Percentiles rank a stretch among this genome's conserved stretches.
Evolutionary conservation across 2,329 filamentous ascomycete genomes (phyloP).

Genomic region (Pseudomassariella vexata): DNA sequence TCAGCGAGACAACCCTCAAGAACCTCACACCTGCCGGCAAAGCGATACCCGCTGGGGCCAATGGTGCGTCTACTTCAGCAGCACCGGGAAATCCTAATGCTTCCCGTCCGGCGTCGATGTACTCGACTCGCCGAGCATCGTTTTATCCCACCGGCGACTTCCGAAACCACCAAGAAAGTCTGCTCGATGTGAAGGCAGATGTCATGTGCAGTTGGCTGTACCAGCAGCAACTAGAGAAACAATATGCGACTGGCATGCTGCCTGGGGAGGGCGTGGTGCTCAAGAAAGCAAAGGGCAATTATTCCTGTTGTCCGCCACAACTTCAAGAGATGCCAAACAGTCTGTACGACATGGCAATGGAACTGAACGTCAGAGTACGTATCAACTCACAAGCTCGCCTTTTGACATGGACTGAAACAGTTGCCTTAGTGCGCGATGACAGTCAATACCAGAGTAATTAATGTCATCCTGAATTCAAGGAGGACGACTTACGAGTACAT

Average conservation of each 20-base stretch:
- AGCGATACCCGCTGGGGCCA: constrained; percentile 2
- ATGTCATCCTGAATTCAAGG: constrained; percentile 44
- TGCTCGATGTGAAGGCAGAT: constrained; percentile 51
- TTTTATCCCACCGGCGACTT: constrained; percentile 32
- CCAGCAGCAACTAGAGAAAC: constrained; percentile 51
- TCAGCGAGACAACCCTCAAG: constrained; percentile 11
- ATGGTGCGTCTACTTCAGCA: constrained; percentile 8
- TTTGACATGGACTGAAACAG: neutral
- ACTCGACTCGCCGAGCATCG: constrained; percentile 17
- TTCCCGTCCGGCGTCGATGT: constrained; percentile 16
- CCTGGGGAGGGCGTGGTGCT: constrained; percentile 33
- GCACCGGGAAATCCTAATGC: constrained; percentile 12
- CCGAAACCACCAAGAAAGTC: constrained; percentile 36
- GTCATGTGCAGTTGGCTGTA: constrained; percentile 61
- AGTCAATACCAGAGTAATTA: constrained; percentile 58
- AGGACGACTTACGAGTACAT: constrained; percentile 47
- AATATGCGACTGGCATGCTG: constrained; percentile 29
- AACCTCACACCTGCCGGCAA: constrained; percentile 8
- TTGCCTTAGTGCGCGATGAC: constrained; percentile 56
- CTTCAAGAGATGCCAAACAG: constrained; percentile 27
- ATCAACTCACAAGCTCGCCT: constrained; percentile 8
- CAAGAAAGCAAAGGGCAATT: constrained; percentile 31
- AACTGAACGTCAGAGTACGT: constrained; percentile 32
- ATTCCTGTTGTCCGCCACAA: constrained; percentile 32
- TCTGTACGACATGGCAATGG: constrained; percentile 27